Evolutionary conservation across 2,329 filamentous ascomycete genomes (phyloP).

Genomic region (Pezicula radicicola): DNA sequence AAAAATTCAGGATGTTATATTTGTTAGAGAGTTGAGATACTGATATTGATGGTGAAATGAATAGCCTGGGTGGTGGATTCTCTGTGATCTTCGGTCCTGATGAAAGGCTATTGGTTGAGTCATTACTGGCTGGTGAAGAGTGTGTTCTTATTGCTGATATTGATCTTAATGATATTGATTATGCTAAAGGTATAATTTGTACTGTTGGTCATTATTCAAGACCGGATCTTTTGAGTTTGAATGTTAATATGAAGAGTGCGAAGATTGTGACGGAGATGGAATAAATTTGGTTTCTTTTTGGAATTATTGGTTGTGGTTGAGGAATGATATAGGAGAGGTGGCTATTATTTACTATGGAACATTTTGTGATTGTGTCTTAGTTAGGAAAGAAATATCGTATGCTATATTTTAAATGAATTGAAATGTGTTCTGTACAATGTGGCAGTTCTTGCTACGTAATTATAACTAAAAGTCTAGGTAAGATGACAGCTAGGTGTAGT

Average conservation of each 20-base stretch:
- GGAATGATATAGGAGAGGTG: too few relatives aligned
- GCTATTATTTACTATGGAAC: too few relatives aligned
- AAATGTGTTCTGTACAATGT: too few relatives aligned
- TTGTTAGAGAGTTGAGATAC: too few relatives aligned
- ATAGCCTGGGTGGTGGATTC: slow-evolving; percentile 18
- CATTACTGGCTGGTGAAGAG: slow-evolving; percentile 24
- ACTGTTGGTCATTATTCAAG: slow-evolving; percentile 21
- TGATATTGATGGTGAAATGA: too few relatives aligned
- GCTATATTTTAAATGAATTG: too few relatives aligned
- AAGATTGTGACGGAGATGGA: neutral
- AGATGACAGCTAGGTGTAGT: too few relatives aligned
- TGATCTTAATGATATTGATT: slow-evolving; percentile 9
- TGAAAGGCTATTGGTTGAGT: slow-evolving; percentile 25
- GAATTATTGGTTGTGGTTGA: too few relatives aligned
- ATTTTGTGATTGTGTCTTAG: too few relatives aligned
- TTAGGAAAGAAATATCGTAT: too few relatives aligned
- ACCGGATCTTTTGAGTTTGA: slow-evolving; percentile 19
- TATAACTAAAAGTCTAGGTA: too few relatives aligned
- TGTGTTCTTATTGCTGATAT: slow-evolving; percentile 36
- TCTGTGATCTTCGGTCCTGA: slow-evolving; percentile 31
- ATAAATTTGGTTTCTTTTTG: neutral
- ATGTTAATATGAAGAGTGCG: slow-evolving; percentile 3
- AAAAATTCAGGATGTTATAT: neutral
- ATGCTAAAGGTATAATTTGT: slow-evolving; percentile 16
- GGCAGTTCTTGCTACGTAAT: too few relatives aligned